A percentile compares a stretch with the other conserved stretches of the same genome.
phyloP scores from a whole-genome alignment of 164 flowering plant genomes.

The Cinnamomum chago region DNA sequence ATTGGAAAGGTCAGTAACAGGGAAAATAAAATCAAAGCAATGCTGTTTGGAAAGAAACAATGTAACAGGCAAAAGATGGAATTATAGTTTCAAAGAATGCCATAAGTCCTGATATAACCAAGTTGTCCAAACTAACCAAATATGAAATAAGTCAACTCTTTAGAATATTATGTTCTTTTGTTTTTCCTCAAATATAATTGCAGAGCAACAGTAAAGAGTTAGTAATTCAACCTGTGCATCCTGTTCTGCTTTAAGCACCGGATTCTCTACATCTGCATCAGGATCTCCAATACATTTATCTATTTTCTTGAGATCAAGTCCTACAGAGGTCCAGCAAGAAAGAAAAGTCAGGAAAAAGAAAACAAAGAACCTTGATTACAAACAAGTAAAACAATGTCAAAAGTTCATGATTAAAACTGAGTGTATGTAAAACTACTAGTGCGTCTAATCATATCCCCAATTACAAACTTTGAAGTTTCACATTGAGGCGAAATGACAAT shows the following conservation, averaged over 20 bases:
- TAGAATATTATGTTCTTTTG: too few relatives aligned
- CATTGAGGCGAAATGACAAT: not conserved
- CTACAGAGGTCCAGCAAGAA: constrained; percentile 28
- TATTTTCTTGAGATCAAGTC: constrained; percentile 60
- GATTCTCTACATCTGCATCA: constrained; percentile 73
- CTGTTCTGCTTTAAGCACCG: constrained; percentile 81
- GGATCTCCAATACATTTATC: constrained; percentile 78
- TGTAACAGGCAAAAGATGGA: not conserved
- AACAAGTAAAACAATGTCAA: not conserved
- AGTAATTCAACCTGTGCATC: constrained; percentile 61
- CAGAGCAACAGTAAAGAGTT: not conserved
- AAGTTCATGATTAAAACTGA: too few relatives aligned
- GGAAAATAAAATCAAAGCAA: not conserved
- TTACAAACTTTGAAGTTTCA: not conserved
- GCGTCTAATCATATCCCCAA: not conserved
- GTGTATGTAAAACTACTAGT: too few relatives aligned
- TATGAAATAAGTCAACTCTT: not conserved
- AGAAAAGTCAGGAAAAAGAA: not conserved
- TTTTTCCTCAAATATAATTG: too few relatives aligned
- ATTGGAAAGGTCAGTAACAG: not conserved
- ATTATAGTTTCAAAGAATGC: not conserved
- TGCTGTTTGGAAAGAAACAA: not conserved
- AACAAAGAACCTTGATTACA: not conserved
- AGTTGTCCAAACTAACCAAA: too few relatives aligned
- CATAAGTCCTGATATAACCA: not conserved